Conservation (phyloP, 345 rosid genomes). For the Eucalyptus dawsonii region DNA sequence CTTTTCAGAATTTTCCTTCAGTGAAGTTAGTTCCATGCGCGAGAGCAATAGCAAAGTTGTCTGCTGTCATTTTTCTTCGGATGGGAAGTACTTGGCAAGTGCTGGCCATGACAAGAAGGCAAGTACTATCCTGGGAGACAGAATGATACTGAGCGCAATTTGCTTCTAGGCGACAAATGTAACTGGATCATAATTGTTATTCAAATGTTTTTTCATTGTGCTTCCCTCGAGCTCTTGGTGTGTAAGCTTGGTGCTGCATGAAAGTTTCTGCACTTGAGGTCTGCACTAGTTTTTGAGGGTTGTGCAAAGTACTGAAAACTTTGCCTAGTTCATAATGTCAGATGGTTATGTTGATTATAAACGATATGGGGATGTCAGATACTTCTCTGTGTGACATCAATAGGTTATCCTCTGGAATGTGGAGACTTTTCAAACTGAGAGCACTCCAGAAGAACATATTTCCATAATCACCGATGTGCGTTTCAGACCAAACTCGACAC, state of each 20-base stretch:
- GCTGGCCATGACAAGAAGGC: constrained; percentile 99
- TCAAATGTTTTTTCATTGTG: neutral
- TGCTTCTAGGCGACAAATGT: neutral
- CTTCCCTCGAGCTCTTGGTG: neutral
- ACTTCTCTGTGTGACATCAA: neutral
- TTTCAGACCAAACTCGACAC: constrained; percentile 82
- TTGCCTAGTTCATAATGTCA: neutral
- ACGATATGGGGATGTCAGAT: neutral
- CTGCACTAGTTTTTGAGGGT: neutral
- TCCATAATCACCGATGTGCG: constrained; percentile 82
- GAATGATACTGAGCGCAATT: neutral
- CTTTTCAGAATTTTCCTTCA: constrained; percentile 59
- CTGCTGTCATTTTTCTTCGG: constrained; percentile 92
- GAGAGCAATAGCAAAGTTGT: constrained; percentile 76
- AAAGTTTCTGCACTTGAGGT: neutral
- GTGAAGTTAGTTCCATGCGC: constrained; percentile 73
- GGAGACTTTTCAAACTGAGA: constrained; percentile 67
- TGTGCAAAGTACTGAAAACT: neutral
- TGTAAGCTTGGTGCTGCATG: neutral
- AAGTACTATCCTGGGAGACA: neutral
- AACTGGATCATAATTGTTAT: neutral
- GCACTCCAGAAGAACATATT: constrained; percentile 58
- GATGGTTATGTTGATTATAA: neutral
- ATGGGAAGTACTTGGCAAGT: constrained; percentile 92
- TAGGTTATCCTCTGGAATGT: constrained; percentile 87